Base-by-base conservation (phyloP, 345 rosid species). In the Acer negundo region DNA sequence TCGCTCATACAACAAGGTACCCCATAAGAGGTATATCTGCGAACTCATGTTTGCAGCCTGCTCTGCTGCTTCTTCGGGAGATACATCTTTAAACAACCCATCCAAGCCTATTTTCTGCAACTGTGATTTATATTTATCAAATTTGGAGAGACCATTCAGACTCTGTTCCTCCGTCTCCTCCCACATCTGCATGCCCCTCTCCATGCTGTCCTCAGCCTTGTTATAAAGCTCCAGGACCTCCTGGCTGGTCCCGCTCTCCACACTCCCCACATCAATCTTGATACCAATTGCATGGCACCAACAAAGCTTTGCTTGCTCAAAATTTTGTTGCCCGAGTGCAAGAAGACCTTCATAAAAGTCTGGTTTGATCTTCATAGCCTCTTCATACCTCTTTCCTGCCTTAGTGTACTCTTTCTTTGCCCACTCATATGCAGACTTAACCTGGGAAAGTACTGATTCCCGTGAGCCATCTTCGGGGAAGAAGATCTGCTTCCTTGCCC, bases 201-300 rank as follows among this genome's bases (percentile, higher is more conserved):
- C 98, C 97, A 96, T 90, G 84, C 91, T 86, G 78, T 94, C 99
- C 84, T 96, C 98, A 12, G 99, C 98, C 89, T 93, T 94, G 92
- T 96, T 96, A 79, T 92, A 96, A 12, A 91, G 95, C 88, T 81
- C 85, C 67, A 96, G 84, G 69, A 96, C 95, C 74, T 92, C 95
- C 82, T 93, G 88, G 16, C 92, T 85, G 49, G 90, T 89, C 24
- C 97, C 95, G 17, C 73, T 79, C 62, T 89, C 93, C 76, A 86
- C 94, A 16, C 72, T 80, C 62, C 87, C 91, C 77, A 87, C 7
- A 78, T 90, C 91, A 74, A 89, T 82, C 74, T 91, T 89, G 83
- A 84, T 86, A 67, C 91, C 95, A 46, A 89, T 85, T 19, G 93
- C 97, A 78, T 94, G 83, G 75, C 89, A 92, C 99, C 99, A 96